phyloP scores from a whole-genome alignment of 495 filamentous ascomycete species.

The Lasiosphaeriaceae sp. region DNA sequence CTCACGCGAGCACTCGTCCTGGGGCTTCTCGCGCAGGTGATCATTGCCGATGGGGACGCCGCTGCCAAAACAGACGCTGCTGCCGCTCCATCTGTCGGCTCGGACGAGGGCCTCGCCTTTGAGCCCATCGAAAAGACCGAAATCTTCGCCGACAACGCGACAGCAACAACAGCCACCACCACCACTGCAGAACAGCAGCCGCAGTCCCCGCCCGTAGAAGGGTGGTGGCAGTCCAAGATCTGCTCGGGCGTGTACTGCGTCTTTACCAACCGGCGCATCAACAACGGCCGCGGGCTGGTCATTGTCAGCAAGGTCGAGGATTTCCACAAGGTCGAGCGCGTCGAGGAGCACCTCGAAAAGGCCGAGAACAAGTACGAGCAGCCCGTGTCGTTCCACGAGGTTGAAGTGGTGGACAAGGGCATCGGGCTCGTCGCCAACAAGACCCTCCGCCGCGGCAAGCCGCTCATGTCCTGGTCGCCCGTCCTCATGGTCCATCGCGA shows the following conservation, averaged over 20 bases:
- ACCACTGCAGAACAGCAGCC: too few species aligned
- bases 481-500: constrained; percentile 30
- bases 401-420: constrained; percentile 26
- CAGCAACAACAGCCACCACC: constrained; percentile 3
- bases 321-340: constrained; percentile 20
- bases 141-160: constrained; percentile 23
- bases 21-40: constrained; percentile 5
- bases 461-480: constrained; percentile 23
- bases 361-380: constrained; percentile 19
- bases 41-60: constrained; percentile 7
- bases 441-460: constrained; percentile 22
- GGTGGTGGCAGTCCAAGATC: constrained; percentile 27
- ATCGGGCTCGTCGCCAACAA: constrained; percentile 21
- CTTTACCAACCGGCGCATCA: constrained; percentile 27
- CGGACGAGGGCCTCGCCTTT: constrained; percentile 22
- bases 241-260: constrained; percentile 33
- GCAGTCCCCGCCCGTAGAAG: constrained; percentile 15
- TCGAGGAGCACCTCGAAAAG: constrained; percentile 22
- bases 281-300: constrained; percentile 25
- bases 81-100: neutral
- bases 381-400: constrained; percentile 8
- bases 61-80: constrained; percentile 6
- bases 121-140: constrained; percentile 24
- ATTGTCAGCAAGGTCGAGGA: constrained; percentile 24
- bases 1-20: constrained; percentile 18